These are phyloP conservation scores for Cercospora sesami DNA, from an alignment of 2,329 filamentous ascomycete species.

Conservation along the genomic window DNA sequence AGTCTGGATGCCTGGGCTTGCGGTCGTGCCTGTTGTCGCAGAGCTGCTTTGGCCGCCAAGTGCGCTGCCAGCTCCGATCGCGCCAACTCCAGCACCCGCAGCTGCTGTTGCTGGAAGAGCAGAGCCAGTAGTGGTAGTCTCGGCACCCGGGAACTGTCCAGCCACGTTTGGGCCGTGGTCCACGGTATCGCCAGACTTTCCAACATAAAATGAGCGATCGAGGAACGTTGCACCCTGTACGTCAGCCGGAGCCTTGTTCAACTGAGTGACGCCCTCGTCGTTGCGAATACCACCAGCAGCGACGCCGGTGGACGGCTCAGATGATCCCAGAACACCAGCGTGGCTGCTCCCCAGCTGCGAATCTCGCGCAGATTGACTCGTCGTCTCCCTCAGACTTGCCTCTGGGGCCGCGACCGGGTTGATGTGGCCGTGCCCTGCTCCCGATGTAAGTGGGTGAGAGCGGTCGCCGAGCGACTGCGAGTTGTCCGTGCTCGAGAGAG, in stretches of 20 bases:
- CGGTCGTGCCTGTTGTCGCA: not conserved
- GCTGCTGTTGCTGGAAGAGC: not conserved
- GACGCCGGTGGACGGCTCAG: conserved; percentile 5
- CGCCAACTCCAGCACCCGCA: not conserved
- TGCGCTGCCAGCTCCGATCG: not conserved
- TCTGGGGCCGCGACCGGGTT: conserved; percentile 25
- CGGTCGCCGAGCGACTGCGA: not conserved
- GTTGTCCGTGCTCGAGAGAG: not conserved
- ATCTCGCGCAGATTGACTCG: conserved; percentile 10
- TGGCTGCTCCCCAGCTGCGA: conserved; percentile 1
- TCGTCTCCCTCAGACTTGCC: conserved; percentile 4
- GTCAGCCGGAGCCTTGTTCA: conserved; percentile 25
- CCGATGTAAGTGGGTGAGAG: not conserved
- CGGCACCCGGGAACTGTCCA: conserved; percentile 35
- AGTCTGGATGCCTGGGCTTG: not conserved
- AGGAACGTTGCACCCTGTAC: conserved; percentile 33
- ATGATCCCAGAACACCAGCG: conserved; percentile 5
- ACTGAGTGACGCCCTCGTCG: conserved; percentile 13
- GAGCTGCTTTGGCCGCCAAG: not conserved
- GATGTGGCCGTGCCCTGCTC: conserved; percentile 17
- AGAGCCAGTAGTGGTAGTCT: conserved; percentile 9
- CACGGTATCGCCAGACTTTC: conserved; percentile 8
- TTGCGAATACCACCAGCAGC: conserved; percentile 16
- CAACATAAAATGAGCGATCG: conserved; percentile 30
- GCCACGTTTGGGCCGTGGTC: conserved; percentile 35